Evolutionary conservation across 441 rosid genomes (phyloP).

Genomic region (Eruca vesicaria): DNA sequence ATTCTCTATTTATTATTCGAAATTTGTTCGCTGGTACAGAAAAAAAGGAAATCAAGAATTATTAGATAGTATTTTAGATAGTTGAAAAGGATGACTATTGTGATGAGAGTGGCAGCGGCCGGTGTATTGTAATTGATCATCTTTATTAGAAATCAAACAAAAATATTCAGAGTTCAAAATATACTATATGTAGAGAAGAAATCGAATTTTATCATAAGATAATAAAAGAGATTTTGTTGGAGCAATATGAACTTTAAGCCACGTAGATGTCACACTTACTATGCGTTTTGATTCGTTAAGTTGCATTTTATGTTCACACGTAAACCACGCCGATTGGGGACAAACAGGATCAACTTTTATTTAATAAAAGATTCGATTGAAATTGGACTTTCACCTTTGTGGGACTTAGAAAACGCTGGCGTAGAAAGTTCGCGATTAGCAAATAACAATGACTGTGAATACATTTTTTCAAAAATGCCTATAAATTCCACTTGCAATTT

Average conservation of each 20-base stretch:
- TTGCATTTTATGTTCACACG: conserved; percentile 30
- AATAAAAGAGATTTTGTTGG: not conserved
- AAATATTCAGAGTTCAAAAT: not conserved
- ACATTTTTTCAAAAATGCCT: no score
- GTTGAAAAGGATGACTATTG: conserved; percentile 11
- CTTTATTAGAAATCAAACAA: not conserved
- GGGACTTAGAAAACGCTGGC: not conserved
- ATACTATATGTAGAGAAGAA: not conserved
- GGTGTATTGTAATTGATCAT: no score
- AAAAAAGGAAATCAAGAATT: not conserved
- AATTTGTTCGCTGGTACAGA: not conserved
- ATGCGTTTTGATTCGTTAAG: conserved; percentile 28
- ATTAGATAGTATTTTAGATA: conserved; percentile 7
- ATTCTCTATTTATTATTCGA: not conserved
- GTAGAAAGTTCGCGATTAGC: not conserved
- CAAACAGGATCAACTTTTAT: not conserved
- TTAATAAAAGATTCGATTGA: not conserved
- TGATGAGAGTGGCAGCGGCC: conserved; percentile 1
- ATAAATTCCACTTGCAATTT: not conserved
- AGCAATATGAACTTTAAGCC: conserved; percentile 10
- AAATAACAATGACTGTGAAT: not conserved
- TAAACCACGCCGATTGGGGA: conserved; percentile 25
- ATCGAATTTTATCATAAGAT: conserved; percentile 1
- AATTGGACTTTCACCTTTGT: not conserved
- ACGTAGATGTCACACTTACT: conserved; percentile 22